Conservation (phyloP, 2,329 filamentous ascomycete species). For the Colletotrichum melonis region DNA sequence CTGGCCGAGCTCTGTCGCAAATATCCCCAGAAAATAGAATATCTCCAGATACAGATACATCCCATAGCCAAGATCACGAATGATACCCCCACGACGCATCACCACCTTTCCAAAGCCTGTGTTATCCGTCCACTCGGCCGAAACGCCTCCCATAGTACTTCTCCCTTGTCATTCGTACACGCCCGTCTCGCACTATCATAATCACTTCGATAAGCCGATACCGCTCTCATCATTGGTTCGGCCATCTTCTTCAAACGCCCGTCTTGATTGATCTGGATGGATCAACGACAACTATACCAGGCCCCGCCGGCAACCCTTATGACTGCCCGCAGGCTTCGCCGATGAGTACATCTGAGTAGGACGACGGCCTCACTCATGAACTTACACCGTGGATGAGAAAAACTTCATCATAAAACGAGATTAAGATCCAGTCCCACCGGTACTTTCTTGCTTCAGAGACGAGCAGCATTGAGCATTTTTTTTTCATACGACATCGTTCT, state of each 20-base stretch:
- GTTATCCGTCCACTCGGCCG: conserved; percentile 8
- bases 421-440: not conserved
- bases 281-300: conserved; percentile 6
- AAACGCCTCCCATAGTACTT: not conserved
- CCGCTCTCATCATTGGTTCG: conserved; percentile 16
- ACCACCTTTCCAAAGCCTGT: not conserved
- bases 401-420: conserved; percentile 9
- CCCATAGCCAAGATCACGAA: conserved; percentile 1
- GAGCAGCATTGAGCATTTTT: not conserved
- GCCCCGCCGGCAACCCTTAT: conserved; percentile 31
- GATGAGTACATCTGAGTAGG: conserved; percentile 1
- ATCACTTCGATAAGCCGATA: conserved; percentile 2
- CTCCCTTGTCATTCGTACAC: not conserved
- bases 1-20: conserved; percentile 28
- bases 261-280: conserved; percentile 6
- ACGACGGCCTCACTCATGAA: conserved; percentile 20
- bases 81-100: not conserved
- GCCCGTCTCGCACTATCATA: not conserved
- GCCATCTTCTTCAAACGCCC: not conserved
- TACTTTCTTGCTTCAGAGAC: not conserved
- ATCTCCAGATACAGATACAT: not conserved
- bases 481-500: not conserved
- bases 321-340: conserved; percentile 33
- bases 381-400: not conserved
- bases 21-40: conserved; percentile 1